Evolutionary conservation across 257 asterid genomes (phyloP).

Genomic region (Striga asiatica): DNA sequence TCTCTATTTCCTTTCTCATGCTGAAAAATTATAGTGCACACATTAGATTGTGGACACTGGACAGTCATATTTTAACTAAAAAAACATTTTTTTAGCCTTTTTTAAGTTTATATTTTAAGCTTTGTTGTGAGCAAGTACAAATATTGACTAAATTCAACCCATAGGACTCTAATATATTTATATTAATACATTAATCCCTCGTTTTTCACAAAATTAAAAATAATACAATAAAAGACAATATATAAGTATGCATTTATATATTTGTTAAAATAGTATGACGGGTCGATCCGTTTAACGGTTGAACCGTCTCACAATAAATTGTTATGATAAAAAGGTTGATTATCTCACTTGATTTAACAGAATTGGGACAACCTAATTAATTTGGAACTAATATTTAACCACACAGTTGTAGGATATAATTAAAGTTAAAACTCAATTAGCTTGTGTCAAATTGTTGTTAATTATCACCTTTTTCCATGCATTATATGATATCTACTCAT

Average conservation of each 20-base stretch:
- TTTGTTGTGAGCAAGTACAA: slow-evolving; percentile 2
- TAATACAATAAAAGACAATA: too few relatives aligned
- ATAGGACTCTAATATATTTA: too few relatives aligned
- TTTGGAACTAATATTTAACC: neutral
- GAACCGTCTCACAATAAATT: too few relatives aligned
- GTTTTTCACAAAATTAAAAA: too few relatives aligned
- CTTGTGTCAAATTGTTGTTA: slow-evolving; percentile 16
- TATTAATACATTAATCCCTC: too few relatives aligned
- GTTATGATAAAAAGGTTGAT: neutral
- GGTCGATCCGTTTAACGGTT: too few relatives aligned
- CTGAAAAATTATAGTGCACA: slow-evolving; percentile 9
- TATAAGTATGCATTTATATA: too few relatives aligned
- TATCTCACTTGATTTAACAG: neutral
- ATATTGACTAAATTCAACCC: too few relatives aligned
- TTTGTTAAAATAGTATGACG: too few relatives aligned
- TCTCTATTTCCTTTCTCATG: slow-evolving; percentile 28
- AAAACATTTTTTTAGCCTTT: neutral
- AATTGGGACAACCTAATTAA: neutral
- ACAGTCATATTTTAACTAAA: too few relatives aligned
- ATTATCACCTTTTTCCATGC: neutral
- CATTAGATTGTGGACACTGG: slow-evolving; percentile 5
- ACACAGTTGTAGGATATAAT: slow-evolving; percentile 5
- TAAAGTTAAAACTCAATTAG: slow-evolving; percentile 22
- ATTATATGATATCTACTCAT: too few relatives aligned
- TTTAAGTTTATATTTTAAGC: slow-evolving; percentile 2